Percentiles rank a stretch among this genome's conserved stretches.
These are phyloP conservation scores for Acanthochlamys bracteata DNA, from an alignment of 106 monocot species.

Conservation along the genomic window DNA sequence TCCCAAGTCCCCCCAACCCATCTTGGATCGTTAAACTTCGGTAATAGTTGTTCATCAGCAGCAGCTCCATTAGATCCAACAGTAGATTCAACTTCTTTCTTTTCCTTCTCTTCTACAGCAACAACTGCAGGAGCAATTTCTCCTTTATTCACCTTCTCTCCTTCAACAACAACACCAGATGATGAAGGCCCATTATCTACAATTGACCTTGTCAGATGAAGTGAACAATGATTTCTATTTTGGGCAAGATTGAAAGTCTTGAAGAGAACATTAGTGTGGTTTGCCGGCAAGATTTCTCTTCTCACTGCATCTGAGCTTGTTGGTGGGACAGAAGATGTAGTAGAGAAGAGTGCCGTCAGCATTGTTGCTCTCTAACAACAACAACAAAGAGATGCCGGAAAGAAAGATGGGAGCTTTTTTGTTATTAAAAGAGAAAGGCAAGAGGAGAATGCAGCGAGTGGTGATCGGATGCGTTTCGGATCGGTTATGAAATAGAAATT, in stretches of 20 bases:
- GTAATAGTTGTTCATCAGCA: neutral
- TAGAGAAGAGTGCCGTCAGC: neutral
- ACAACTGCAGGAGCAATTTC: neutral
- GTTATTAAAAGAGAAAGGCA: too few relatives aligned
- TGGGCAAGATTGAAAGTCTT: neutral
- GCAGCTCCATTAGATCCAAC: conserved; percentile 10
- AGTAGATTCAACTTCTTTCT: neutral
- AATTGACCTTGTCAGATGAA: neutral
- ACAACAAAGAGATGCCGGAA: too few relatives aligned
- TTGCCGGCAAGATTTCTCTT: neutral
- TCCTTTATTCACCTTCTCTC: conserved; percentile 3
- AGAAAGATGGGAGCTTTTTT: too few relatives aligned
- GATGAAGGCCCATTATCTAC: neutral
- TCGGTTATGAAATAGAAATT: too few relatives aligned
- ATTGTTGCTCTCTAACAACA: neutral
- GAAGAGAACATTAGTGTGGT: neutral
- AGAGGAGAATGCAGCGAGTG: too few relatives aligned
- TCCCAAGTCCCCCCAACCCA: conserved; percentile 77
- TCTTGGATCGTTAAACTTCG: conserved; percentile 45
- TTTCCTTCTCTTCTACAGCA: conserved; percentile 1
- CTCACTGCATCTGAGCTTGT: neutral
- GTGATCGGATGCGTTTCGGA: too few relatives aligned
- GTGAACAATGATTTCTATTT: neutral
- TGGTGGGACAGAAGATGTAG: neutral
- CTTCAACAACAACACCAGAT: neutral